Percentiles rank a stretch among this genome's conserved stretches.
Evolutionary conservation across 108 stramenopile species (phyloP).

Genomic region (Chaetoceros tenuissimus): DNA sequence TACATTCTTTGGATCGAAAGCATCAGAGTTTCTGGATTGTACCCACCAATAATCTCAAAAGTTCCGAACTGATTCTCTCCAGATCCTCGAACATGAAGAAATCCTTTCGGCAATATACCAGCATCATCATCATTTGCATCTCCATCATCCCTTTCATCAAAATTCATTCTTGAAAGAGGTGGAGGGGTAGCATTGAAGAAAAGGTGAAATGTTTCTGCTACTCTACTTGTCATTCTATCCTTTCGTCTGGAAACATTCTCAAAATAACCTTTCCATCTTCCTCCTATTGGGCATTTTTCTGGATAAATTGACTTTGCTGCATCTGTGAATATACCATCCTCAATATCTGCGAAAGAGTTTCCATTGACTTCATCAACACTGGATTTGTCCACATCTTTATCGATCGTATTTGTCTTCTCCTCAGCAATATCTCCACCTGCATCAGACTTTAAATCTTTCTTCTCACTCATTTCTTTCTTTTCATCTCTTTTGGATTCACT

Average conservation of each 20-base stretch:
- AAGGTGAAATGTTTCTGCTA: constrained; percentile 54
- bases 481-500: no score
- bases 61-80: constrained; percentile 77
- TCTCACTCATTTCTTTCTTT: constrained; percentile 4
- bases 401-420: background rate
- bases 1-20: constrained; percentile 71
- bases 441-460: background rate
- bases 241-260: constrained; percentile 42
- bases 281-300: constrained; percentile 41
- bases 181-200: constrained; percentile 70
- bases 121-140: background rate
- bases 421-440: background rate
- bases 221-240: constrained; percentile 15
- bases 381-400: constrained; percentile 1
- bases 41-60: constrained; percentile 73
- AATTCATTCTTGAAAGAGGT: constrained; percentile 21
- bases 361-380: constrained; percentile 1
- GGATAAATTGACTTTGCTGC: constrained; percentile 18
- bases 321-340: constrained; percentile 47
- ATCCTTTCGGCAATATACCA: constrained; percentile 15
- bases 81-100: constrained; percentile 55
- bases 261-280: constrained; percentile 72
- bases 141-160: constrained; percentile 3
- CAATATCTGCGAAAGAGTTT: constrained; percentile 15
- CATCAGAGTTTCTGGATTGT: constrained; percentile 27